These are phyloP conservation scores for Hansenula lynferdii DNA, from an alignment of 1,139 yeast species.

Conservation along the genomic window DNA sequence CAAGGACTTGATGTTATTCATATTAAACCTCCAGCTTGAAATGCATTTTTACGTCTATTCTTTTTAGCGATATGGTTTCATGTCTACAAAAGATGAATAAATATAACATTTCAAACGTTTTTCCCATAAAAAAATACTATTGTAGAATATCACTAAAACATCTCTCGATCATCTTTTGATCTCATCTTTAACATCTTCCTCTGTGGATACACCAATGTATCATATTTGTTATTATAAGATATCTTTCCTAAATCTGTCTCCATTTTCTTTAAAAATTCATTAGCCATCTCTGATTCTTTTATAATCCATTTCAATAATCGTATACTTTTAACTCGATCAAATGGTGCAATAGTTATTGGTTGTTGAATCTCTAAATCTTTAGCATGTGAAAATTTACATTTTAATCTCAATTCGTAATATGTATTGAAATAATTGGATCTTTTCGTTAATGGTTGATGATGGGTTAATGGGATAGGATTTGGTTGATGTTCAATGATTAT, in stretches of 20 bases:
- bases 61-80: too few species aligned
- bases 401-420: conserved; percentile 45
- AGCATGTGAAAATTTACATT: conserved; percentile 43
- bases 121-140: too few species aligned
- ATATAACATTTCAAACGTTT: too few species aligned
- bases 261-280: conserved; percentile 25
- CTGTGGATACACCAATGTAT: conserved; percentile 28
- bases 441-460: conserved; percentile 37
- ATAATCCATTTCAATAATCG: conserved; percentile 47
- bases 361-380: conserved; percentile 44
- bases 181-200: conserved; percentile 15
- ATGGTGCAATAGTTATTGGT: conserved; percentile 53
- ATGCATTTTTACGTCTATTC: too few species aligned
- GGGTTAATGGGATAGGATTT: conserved; percentile 29
- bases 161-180: conserved; percentile 17
- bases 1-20: too few species aligned
- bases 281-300: conserved; percentile 46
- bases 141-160: conserved; percentile 3
- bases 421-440: conserved; percentile 49
- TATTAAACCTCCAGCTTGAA: too few species aligned
- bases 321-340: conserved; percentile 40
- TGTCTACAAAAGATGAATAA: too few species aligned
- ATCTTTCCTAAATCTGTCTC: conserved; percentile 25
- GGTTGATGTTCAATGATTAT: conserved; percentile 24
- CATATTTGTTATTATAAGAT: conserved; percentile 18